A percentile compares a stretch with the other conserved stretches of the same genome.
phyloP scores from a whole-genome alignment of 208 protist species.

The Leishmania tropica region DNA sequence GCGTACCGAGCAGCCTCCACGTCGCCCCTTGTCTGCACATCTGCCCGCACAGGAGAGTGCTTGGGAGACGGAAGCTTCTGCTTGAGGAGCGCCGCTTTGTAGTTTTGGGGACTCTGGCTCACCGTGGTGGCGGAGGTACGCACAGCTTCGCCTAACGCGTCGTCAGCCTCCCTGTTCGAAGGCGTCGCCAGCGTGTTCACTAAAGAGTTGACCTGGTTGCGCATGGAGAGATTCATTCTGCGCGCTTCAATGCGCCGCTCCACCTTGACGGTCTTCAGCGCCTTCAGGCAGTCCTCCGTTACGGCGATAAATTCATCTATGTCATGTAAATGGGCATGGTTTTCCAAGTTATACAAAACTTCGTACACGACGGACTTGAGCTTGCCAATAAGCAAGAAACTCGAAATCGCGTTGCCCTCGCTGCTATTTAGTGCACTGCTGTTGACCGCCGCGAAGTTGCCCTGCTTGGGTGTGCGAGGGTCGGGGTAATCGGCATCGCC shows the following conservation, averaged over 20 bases:
- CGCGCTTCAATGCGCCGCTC: constrained; percentile 56
- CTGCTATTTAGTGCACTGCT: constrained; percentile 6
- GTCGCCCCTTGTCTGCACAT: constrained; percentile 44
- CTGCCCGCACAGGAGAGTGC: constrained; percentile 21
- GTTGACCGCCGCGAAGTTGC: background rate
- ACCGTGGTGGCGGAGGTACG: constrained; percentile 5
- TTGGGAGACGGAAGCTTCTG: constrained; percentile 62
- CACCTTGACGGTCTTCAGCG: constrained; percentile 66
- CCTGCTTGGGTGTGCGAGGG: constrained; percentile 14
- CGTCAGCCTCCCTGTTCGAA: constrained; percentile 34
- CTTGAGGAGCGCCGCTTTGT: constrained; percentile 37
- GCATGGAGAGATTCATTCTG: constrained; percentile 35
- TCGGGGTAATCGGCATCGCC: constrained; percentile 19
- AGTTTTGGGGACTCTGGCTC: constrained; percentile 23
- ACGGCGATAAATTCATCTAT: constrained; percentile 73
- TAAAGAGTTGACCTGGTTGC: constrained; percentile 15
- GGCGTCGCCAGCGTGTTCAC: constrained; percentile 27
- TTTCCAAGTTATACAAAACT: constrained; percentile 53
- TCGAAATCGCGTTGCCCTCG: constrained; percentile 23
- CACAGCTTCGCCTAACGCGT: constrained; percentile 8
- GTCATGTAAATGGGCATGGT: constrained; percentile 46
- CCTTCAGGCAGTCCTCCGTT: constrained; percentile 64
- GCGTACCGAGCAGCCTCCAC: constrained; percentile 72
- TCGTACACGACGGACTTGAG: constrained; percentile 70
- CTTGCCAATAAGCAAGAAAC: constrained; percentile 55